Evolutionary conservation across 345 rosid genomes (phyloP), one percentile per base, ranked within the genome.

Genomic region (Noccaea bulbosa): DNA sequence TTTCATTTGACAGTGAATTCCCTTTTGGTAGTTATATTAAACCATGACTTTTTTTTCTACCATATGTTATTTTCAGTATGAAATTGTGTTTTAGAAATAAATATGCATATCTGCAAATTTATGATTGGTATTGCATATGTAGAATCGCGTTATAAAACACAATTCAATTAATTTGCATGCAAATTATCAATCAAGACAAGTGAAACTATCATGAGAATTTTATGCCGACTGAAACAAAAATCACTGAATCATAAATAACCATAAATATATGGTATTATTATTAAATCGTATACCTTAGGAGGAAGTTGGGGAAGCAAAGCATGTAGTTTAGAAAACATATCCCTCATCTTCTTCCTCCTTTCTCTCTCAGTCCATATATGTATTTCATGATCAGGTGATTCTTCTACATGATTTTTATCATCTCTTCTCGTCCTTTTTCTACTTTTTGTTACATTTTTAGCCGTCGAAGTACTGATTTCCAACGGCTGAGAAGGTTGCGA

Each of bases 301-400:
- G 96, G 86, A 48, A 91, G 87, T 32, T 82, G 84, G 20, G 96
- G 97, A 77, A 91, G 90, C 85, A 89, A 83, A 56, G 79, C 83
- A 64, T 88, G 91, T 62, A 91, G 88, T 55, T 67, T 78, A 57
- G 80, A 0, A 62, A 91, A 91, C 97, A 87, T 84, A 75, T 79
- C 79, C 53, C 87, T 87, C 96, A 86, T 89, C 81, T 82, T 91
- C 72, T 87, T 91, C 48, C 97, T 89, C 68, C 96, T 79, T 32
- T 91, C 92, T 78, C 96, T 82, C 35, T 91, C 97, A 0, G 93
- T 87, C 88, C 83, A 82, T 24, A 88, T 86, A 76, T 91, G 97
- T 17, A 73, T 75, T 44, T 84, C 87, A 69, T 87, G 86, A 43
- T 76, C 84, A 1, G 81, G 79, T 55, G 80, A 81, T 7, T 71